These are phyloP conservation scores for Fraxinus baroniana DNA, from an alignment of 305 asterid species.

Conservation along the genomic window DNA sequence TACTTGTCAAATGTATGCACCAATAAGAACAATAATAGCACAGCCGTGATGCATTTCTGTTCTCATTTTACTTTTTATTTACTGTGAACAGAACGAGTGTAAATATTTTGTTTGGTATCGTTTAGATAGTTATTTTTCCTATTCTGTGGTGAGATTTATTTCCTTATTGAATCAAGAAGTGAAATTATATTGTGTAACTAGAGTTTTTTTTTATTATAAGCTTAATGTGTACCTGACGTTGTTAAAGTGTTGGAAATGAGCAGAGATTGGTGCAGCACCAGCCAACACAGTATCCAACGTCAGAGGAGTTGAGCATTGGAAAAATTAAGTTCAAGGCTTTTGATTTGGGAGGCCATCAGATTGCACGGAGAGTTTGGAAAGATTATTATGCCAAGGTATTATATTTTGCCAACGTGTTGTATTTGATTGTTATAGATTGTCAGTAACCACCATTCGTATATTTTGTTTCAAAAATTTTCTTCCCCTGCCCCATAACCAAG, in stretches of 20 bases:
- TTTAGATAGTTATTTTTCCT: not conserved
- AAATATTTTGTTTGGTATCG: not conserved
- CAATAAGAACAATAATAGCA: not conserved
- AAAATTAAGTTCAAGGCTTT: constrained; percentile 93
- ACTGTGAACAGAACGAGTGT: not conserved
- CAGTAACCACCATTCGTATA: not conserved
- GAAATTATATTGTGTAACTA: not conserved
- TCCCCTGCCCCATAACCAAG: not conserved
- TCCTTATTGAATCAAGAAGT: not conserved
- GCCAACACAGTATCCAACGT: constrained; percentile 95
- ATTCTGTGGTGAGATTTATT: not conserved
- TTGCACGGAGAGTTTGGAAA: constrained; percentile 96
- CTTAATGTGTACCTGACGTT: not conserved
- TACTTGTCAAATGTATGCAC: not conserved
- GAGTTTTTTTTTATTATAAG: not conserved
- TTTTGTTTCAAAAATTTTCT: not conserved
- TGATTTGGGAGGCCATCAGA: constrained; percentile 97
- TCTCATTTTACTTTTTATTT: not conserved
- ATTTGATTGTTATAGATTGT: not conserved
- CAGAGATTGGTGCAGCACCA: constrained; percentile 99
- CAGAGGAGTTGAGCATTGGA: constrained; percentile 96
- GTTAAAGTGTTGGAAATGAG: constrained; percentile 19
- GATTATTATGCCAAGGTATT: constrained; percentile 95
- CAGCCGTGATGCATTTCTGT: not conserved
- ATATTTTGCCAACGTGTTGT: not conserved